These are phyloP conservation scores for Dendrobium huoshanense DNA, from an alignment of 106 monocot genomes.

Conservation along the genomic window DNA sequence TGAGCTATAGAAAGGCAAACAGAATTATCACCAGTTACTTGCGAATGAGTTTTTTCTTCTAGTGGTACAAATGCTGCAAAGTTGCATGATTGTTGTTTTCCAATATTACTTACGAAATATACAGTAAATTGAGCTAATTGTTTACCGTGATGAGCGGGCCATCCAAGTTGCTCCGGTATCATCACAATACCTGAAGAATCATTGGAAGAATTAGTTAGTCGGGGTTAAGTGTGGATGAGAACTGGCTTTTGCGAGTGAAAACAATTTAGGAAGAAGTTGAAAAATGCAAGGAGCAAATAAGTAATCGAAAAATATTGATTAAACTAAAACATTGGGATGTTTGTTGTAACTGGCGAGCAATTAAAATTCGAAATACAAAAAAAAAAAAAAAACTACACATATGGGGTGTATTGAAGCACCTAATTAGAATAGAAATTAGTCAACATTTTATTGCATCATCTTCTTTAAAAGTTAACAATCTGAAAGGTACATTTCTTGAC, in stretches of 20 bases:
- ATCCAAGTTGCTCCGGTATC: too few relatives aligned
- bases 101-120: constrained; percentile 52
- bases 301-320: too few relatives aligned
- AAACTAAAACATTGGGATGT: too few relatives aligned
- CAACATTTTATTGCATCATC: too few relatives aligned
- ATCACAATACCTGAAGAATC: too few relatives aligned
- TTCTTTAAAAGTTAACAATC: too few relatives aligned
- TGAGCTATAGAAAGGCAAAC: not conserved
- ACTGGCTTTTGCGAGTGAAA: too few relatives aligned
- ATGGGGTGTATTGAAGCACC: not conserved
- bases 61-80: constrained; percentile 66
- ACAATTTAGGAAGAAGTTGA: too few relatives aligned
- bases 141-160: not conserved
- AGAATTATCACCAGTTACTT: constrained; percentile 21
- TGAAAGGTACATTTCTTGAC: too few relatives aligned
- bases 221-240: too few relatives aligned
- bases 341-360: not conserved
- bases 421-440: not conserved
- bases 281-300: too few relatives aligned
- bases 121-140: constrained; percentile 51
- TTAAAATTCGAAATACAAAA: not conserved
- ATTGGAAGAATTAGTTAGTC: too few relatives aligned
- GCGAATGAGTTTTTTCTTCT: constrained; percentile 57
- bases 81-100: constrained; percentile 57
- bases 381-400: not conserved